Conservation (phyloP, 2,329 filamentous ascomycete genomes). For the Fusarium redolens region DNA sequence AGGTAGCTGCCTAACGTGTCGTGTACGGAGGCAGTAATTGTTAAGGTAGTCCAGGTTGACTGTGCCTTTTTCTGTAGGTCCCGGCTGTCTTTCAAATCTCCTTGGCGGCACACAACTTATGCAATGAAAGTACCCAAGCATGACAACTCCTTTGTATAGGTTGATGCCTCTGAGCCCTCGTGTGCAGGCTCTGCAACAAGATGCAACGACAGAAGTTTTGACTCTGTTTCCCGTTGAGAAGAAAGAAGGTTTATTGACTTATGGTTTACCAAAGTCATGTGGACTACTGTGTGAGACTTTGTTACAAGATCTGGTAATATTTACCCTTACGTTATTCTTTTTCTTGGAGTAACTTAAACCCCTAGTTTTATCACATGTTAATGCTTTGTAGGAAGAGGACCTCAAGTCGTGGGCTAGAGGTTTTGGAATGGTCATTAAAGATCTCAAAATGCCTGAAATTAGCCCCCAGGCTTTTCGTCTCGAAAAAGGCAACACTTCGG, state of each 20-base stretch:
- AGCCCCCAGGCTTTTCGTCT: conserved; percentile 43
- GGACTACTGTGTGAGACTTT: conserved; percentile 38
- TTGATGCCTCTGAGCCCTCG: conserved; percentile 38
- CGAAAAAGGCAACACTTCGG: conserved; percentile 43
- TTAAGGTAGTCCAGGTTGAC: not conserved
- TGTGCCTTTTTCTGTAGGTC: conserved; percentile 16
- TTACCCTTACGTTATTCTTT: conserved; percentile 7
- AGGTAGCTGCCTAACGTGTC: conserved; percentile 26
- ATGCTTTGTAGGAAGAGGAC: conserved; percentile 33
- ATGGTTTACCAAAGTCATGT: conserved; percentile 42
- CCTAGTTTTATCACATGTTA: conserved; percentile 2
- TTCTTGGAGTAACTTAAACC: not conserved
- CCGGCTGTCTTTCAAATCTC: conserved; percentile 17
- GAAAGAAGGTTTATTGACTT: conserved; percentile 40
- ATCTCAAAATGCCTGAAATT: conserved; percentile 40
- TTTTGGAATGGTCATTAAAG: conserved; percentile 41
- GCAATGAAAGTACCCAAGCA: conserved; percentile 35
- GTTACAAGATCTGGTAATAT: conserved; percentile 39
- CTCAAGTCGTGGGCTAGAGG: conserved; percentile 40
- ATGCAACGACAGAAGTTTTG: conserved; percentile 42
- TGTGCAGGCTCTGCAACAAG: conserved; percentile 41
- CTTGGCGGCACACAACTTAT: conserved; percentile 30
- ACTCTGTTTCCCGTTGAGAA: conserved; percentile 42
- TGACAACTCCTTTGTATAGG: conserved; percentile 43
- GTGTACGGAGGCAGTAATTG: conserved; percentile 3